phyloP scores from a whole-genome alignment of 805 yeast genomes.

The Danielia oregonensis region DNA sequence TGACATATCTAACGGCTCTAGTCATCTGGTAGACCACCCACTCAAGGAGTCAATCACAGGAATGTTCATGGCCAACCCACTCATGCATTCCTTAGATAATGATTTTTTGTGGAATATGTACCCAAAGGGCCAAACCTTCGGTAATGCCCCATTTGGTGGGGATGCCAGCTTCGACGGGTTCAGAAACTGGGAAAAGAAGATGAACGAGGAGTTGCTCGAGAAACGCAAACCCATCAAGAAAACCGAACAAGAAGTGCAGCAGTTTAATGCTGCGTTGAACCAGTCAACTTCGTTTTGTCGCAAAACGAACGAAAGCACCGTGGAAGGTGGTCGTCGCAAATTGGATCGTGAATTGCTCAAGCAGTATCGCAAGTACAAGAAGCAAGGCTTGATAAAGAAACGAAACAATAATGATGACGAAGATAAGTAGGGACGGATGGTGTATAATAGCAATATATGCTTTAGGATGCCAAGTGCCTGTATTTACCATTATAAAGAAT shows the following conservation, averaged over 20 bases:
- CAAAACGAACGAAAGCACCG: constrained; percentile 5
- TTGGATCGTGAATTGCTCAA: constrained; percentile 33
- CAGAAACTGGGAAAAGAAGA: constrained; percentile 33
- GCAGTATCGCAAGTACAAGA: constrained; percentile 22
- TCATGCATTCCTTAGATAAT: constrained; percentile 33
- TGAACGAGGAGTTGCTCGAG: constrained; percentile 19
- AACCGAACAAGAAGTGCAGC: constrained; percentile 18
- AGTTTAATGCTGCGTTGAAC: constrained; percentile 18
- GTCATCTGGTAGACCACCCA: too few relatives aligned
- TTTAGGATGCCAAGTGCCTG: neutral
- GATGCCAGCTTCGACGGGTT: constrained; percentile 23
- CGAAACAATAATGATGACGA: constrained; percentile 7
- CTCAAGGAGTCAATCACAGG: constrained; percentile 38
- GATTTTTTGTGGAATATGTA: constrained; percentile 38
- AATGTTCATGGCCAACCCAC: constrained; percentile 34
- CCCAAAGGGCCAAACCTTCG: constrained; percentile 33
- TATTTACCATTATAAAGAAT: too few relatives aligned
- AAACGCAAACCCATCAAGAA: constrained; percentile 6
- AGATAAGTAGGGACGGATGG: constrained; percentile 3
- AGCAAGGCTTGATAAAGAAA: constrained; percentile 8
- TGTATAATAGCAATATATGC: neutral
- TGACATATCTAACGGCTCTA: constrained; percentile 1
- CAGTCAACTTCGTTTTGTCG: constrained; percentile 24
- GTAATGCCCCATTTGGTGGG: constrained; percentile 32
- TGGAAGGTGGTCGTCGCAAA: constrained; percentile 25